Conservation (phyloP, 257 asterid genomes). For the Salvia miltiorrhiza region DNA sequence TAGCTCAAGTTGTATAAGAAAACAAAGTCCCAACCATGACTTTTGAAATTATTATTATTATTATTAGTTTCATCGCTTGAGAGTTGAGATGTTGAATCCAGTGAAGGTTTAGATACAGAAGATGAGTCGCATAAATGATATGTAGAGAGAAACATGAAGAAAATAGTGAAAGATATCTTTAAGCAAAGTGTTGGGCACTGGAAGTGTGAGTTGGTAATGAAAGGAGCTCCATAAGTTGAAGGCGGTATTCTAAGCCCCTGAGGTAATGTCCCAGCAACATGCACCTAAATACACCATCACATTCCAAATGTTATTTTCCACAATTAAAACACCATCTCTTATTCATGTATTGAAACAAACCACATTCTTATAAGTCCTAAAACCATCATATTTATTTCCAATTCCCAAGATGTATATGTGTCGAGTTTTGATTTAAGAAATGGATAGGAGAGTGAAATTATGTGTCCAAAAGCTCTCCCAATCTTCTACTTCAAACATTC, state of each 20-base stretch:
- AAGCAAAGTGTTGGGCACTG: constrained; percentile 31
- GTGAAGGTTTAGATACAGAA: not conserved
- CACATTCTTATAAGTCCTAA: too few species aligned
- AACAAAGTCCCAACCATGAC: not conserved
- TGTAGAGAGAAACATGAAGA: not conserved
- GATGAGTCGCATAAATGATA: not conserved
- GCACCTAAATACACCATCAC: constrained; percentile 48
- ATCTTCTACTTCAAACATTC: too few species aligned
- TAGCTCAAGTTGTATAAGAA: too few species aligned
- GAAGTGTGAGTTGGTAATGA: constrained; percentile 40
- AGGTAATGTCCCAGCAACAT: constrained; percentile 93
- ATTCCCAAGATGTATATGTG: too few species aligned
- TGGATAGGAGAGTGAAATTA: too few species aligned
- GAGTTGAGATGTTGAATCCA: not conserved
- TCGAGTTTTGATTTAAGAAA: not conserved
- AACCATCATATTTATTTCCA: too few species aligned
- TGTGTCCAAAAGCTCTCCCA: too few species aligned
- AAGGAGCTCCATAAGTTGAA: constrained; percentile 73
- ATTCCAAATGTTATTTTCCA: too few species aligned
- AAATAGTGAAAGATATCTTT: not conserved
- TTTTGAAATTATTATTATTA: too few species aligned
- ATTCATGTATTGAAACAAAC: too few species aligned
- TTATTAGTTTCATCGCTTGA: not conserved
- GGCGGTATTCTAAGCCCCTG: constrained; percentile 80
- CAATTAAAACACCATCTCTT: too few species aligned